A percentile compares a stretch with the other conserved stretches of the same genome.
phyloP scores from a whole-genome alignment of 2,329 filamentous ascomycete genomes.

The Ophiocordyceps sinensis region DNA sequence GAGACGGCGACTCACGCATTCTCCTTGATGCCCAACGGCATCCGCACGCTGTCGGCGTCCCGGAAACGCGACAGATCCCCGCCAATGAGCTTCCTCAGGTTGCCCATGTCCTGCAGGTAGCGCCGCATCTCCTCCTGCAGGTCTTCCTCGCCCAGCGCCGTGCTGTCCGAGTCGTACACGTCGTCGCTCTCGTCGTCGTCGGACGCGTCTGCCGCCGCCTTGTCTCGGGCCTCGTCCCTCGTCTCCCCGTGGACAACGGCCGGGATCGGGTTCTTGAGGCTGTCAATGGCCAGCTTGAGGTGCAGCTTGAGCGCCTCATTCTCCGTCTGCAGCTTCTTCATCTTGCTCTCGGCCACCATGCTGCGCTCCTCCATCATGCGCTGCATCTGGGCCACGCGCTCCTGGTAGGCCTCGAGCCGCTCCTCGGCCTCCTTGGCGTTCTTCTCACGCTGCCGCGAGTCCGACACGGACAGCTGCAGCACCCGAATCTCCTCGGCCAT shows the following conservation, averaged over 20 bases:
- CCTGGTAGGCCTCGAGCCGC: conserved; percentile 86
- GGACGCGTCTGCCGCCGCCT: conserved; percentile 11
- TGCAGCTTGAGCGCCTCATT: conserved; percentile 83
- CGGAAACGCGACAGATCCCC: conserved; percentile 59
- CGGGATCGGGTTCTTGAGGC: conserved; percentile 84
- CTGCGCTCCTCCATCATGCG: conserved; percentile 90
- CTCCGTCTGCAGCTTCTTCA: conserved; percentile 74
- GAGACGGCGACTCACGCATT: conserved; percentile 17
- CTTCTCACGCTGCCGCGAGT: conserved; percentile 54
- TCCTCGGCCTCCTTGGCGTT: conserved; percentile 68
- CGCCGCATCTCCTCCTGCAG: conserved; percentile 78
- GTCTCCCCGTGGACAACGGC: conserved; percentile 21
- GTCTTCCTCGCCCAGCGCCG: conserved; percentile 38
- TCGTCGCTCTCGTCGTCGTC: conserved; percentile 32
- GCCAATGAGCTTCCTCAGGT: conserved; percentile 44
- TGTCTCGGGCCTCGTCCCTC: conserved; percentile 21
- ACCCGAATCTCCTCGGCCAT: conserved; percentile 91
- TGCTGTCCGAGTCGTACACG: conserved; percentile 36
- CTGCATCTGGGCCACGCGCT: conserved; percentile 78
- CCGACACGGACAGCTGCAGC: conserved; percentile 62
- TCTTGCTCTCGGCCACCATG: conserved; percentile 86
- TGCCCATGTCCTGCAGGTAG: conserved; percentile 71
- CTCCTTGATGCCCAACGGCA: conserved; percentile 29
- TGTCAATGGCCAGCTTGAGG: conserved; percentile 71
- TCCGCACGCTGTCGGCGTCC: conserved; percentile 46